Conservation (phyloP, 257 asterid species). For the Solanum ossicruentum region DNA sequence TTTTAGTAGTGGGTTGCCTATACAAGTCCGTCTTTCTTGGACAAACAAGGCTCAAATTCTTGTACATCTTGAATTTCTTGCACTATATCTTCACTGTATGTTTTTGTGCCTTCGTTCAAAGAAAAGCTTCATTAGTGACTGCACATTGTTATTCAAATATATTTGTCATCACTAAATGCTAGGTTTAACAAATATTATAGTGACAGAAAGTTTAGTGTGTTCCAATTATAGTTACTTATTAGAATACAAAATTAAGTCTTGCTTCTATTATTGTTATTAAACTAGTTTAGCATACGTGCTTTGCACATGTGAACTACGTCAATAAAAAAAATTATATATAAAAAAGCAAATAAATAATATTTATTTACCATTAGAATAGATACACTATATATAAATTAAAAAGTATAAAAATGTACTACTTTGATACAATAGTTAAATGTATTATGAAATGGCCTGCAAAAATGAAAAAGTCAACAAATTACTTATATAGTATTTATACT, state of each 20-base stretch:
- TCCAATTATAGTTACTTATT: background rate
- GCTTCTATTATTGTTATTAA: background rate
- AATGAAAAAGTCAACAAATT: no score
- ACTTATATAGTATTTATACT: no score
- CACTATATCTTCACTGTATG: background rate
- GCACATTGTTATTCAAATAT: background rate
- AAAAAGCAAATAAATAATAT: no score
- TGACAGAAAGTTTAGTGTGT: background rate
- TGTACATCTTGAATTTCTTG: background rate
- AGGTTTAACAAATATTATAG: background rate
- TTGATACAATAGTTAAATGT: no score
- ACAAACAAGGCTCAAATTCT: background rate
- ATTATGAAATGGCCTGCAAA: no score
- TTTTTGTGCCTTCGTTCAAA: background rate
- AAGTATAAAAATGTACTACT: no score
- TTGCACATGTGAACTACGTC: no score
- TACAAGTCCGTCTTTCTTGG: background rate
- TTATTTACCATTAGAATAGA: no score
- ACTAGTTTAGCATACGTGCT: no score
- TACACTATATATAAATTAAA: no score
- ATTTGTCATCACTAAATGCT: background rate
- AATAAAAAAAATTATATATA: no score
- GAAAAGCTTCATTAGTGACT: background rate
- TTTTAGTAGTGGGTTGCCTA: background rate
- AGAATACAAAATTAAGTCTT: background rate